Percentiles rank a stretch among this genome's conserved stretches.
These are phyloP conservation scores for Falciphora oryzae DNA, from an alignment of 2,329 filamentous ascomycete species.

Conservation along the genomic window DNA sequence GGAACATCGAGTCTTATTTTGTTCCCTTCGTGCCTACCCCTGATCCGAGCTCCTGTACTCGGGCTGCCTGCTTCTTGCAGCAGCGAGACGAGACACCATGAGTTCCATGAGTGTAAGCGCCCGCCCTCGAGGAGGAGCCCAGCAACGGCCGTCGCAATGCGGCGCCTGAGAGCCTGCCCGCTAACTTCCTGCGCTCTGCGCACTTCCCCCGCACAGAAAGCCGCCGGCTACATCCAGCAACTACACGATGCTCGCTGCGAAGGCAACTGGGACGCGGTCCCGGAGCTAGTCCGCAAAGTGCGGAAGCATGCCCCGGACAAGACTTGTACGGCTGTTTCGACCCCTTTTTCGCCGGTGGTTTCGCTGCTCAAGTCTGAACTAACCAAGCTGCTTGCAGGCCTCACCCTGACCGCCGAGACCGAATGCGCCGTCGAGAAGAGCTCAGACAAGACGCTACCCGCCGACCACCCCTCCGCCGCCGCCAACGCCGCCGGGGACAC, in stretches of 20 bases:
- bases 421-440: slow-evolving; percentile 60
- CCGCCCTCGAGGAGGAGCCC: neutral
- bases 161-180: neutral
- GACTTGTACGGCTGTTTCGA: slow-evolving; percentile 57
- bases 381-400: slow-evolving; percentile 41
- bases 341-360: slow-evolving; percentile 12
- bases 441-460: slow-evolving; percentile 35
- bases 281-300: slow-evolving; percentile 86
- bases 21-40: neutral
- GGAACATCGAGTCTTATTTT: neutral
- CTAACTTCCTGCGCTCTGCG: neutral
- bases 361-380: slow-evolving; percentile 16
- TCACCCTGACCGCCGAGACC: slow-evolving; percentile 63
- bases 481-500: slow-evolving; percentile 33
- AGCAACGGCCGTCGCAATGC: neutral
- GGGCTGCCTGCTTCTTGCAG: neutral
- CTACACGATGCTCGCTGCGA: slow-evolving; percentile 85
- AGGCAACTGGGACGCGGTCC: slow-evolving; percentile 78
- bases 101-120: slow-evolving; percentile 9
- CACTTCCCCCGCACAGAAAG: slow-evolving; percentile 48
- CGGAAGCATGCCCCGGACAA: slow-evolving; percentile 86
- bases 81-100: slow-evolving; percentile 5
- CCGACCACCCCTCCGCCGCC: slow-evolving; percentile 35
- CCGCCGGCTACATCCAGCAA: slow-evolving; percentile 70
- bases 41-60: neutral